These are phyloP conservation scores for Calonectria honghensis DNA, from an alignment of 2,329 filamentous ascomycete species.

Conservation along the genomic window DNA sequence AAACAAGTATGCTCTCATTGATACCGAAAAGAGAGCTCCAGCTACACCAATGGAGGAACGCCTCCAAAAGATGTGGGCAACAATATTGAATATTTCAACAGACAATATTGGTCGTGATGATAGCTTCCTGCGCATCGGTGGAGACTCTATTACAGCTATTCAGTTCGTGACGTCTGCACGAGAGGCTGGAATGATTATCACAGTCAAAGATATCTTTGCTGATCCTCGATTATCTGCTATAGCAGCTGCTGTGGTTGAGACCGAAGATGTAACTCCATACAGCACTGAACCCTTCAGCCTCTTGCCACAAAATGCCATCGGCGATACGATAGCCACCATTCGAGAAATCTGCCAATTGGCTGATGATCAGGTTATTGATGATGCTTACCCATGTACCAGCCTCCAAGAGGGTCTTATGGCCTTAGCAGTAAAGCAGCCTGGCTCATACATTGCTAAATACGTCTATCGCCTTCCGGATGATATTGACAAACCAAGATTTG, in stretches of 20 bases:
- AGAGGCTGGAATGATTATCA: neutral
- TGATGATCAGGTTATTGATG: slow-evolving; percentile 48
- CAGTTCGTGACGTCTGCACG: slow-evolving; percentile 3
- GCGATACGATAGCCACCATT: neutral
- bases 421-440: slow-evolving; percentile 34
- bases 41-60: slow-evolving; percentile 17
- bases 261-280: slow-evolving; percentile 1
- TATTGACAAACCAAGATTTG: neutral
- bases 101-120: too few relatives aligned
- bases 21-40: slow-evolving; percentile 26
- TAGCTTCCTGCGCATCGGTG: too few relatives aligned
- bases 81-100: too few relatives aligned
- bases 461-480: slow-evolving; percentile 8
- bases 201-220: slow-evolving; percentile 35
- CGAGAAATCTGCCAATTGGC: slow-evolving; percentile 13
- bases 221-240: slow-evolving; percentile 23
- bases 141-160: too few relatives aligned
- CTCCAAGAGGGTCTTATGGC: slow-evolving; percentile 61
- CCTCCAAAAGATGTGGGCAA: too few relatives aligned
- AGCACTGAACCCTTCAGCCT: slow-evolving; percentile 6
- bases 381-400: slow-evolving; percentile 60
- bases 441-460: slow-evolving; percentile 35
- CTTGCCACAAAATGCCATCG: neutral
- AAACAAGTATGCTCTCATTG: slow-evolving; percentile 31
- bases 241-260: neutral